Conservation (phyloP, 139 green algal genomes). For the Marvania coccoides region DNA sequence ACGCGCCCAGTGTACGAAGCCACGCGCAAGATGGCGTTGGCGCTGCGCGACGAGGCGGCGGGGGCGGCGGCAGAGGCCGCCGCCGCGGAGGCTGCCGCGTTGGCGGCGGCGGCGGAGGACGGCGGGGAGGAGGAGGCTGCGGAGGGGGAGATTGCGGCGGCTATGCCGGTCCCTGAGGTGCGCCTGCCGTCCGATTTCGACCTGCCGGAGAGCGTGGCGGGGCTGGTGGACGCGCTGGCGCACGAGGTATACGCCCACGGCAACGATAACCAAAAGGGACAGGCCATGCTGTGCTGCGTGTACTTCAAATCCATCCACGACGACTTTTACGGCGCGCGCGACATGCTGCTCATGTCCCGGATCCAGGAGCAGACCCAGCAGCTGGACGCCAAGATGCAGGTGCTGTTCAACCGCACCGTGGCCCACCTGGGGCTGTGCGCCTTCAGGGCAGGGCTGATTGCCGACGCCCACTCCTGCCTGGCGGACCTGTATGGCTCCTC, state of each 20-base stretch:
- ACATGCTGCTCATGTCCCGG: constrained; percentile 95
- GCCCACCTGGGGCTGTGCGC: constrained; percentile 91
- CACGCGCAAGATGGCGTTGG: constrained; percentile 63
- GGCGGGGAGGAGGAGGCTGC: constrained; percentile 36
- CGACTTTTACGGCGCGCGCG: constrained; percentile 85
- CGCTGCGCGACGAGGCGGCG: constrained; percentile 43
- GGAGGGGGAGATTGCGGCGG: constrained; percentile 9
- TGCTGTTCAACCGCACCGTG: constrained; percentile 96
- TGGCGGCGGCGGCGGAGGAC: constrained; percentile 27
- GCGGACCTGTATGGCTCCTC: constrained; percentile 87
- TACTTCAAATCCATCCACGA: constrained; percentile 85
- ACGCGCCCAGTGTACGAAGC: constrained; percentile 70
- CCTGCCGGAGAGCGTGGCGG: constrained; percentile 42
- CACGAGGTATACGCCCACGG: constrained; percentile 76
- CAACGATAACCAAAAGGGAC: constrained; percentile 95
- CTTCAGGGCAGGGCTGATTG: constrained; percentile 83
- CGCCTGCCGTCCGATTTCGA: constrained; percentile 65
- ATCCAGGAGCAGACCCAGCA: constrained; percentile 60
- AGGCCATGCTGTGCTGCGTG: constrained; percentile 92
- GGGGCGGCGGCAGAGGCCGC: constrained; percentile 15
- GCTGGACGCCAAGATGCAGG: constrained; percentile 63
- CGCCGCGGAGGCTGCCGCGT: constrained; percentile 5
- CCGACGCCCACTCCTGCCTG: constrained; percentile 84
- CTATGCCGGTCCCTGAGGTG: constrained; percentile 50
- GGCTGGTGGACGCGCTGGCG: constrained; percentile 56